Conservation (phyloP, 805 yeast genomes). For the Metschnikowia santaceciliae region DNA sequence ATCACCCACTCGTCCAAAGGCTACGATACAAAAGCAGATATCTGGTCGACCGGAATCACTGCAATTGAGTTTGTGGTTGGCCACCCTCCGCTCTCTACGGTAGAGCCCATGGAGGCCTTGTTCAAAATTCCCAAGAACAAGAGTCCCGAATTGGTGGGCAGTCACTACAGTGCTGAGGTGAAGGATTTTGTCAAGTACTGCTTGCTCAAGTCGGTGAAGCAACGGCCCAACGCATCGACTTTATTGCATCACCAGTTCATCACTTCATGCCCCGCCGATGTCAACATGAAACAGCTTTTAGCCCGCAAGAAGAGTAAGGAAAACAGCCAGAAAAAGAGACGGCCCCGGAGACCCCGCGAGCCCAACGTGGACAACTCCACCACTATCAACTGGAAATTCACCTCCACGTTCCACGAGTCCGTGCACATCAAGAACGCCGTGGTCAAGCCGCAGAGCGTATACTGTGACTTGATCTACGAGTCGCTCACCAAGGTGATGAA, state of each 20-base stretch:
- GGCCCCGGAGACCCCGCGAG: constrained; percentile 3
- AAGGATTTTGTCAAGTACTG: constrained; percentile 66
- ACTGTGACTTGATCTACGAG: constrained; percentile 10
- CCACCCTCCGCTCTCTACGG: constrained; percentile 69
- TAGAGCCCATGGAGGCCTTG: constrained; percentile 75
- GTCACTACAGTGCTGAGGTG: constrained; percentile 44
- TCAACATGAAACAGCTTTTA: constrained; percentile 9
- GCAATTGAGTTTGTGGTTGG: constrained; percentile 82
- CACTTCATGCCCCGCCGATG: constrained; percentile 19
- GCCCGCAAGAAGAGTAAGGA: constrained; percentile 7
- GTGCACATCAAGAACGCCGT: constrained; percentile 6
- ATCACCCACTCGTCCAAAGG: constrained; percentile 49
- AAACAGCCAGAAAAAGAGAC: constrained; percentile 24
- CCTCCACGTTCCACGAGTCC: constrained; percentile 9
- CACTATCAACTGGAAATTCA: constrained; percentile 14
- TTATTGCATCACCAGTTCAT: constrained; percentile 56
- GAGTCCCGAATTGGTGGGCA: constrained; percentile 56
- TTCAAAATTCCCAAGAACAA: constrained; percentile 61
- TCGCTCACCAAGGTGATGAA: constrained; percentile 34
- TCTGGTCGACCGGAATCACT: constrained; percentile 96
- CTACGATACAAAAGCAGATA: constrained; percentile 83
- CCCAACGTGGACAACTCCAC: constrained; percentile 17
- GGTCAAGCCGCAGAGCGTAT: constrained; percentile 6
- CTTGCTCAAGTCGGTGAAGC: constrained; percentile 58
- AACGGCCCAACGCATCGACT: constrained; percentile 58